Evolutionary conservation across 257 asterid species (phyloP).

Genomic region (Solanum chaucha): DNA sequence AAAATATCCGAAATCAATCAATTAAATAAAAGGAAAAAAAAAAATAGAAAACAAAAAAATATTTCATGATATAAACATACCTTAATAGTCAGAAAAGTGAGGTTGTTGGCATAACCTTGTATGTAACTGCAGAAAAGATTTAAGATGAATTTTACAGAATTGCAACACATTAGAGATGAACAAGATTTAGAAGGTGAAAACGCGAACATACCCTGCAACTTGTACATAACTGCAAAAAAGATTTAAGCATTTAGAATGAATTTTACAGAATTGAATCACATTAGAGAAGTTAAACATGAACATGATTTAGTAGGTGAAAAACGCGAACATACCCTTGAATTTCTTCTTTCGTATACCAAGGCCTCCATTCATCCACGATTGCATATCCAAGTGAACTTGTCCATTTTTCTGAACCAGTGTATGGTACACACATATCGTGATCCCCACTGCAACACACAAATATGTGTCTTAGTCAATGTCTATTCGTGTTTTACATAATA

Average conservation of each 20-base stretch:
- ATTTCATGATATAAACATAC: constrained; percentile 14
- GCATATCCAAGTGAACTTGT: constrained; percentile 75
- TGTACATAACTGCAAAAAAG: constrained; percentile 40
- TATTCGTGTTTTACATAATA: not conserved
- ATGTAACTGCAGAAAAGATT: constrained; percentile 31
- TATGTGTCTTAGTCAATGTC: not conserved
- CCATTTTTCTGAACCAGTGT: constrained; percentile 84
- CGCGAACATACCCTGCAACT: constrained; percentile 65
- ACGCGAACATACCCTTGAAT: constrained; percentile 38
- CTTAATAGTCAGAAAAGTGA: constrained; percentile 83
- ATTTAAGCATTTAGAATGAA: not conserved
- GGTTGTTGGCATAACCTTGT: constrained; percentile 75
- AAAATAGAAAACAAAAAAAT: not conserved
- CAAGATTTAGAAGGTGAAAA: not conserved
- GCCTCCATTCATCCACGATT: constrained; percentile 71
- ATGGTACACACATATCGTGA: constrained; percentile 98
- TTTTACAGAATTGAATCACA: not conserved
- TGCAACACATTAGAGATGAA: not conserved
- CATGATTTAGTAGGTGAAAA: not conserved
- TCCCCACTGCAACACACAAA: constrained; percentile 55
- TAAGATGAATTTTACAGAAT: not conserved
- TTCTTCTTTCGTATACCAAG: constrained; percentile 46
- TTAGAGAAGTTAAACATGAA: not conserved
- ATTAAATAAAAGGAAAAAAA: not conserved
- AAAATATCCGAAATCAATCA: not conserved